Conservation (phyloP, 257 asterid species). For the Plantago major region DNA sequence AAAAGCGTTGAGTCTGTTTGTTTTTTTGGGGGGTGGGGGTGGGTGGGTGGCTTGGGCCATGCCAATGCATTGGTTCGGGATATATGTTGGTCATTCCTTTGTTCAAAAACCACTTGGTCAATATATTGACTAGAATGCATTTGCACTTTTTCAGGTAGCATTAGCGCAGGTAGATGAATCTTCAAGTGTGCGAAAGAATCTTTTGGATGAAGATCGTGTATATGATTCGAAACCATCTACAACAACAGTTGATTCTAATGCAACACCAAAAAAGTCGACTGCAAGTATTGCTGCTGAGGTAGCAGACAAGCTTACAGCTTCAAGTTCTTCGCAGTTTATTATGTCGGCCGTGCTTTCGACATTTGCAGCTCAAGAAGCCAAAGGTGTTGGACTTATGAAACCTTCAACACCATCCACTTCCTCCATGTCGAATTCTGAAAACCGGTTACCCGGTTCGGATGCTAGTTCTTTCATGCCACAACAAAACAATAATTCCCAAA, state of each 20-base stretch:
- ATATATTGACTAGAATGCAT: not conserved
- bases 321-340: conserved; percentile 82
- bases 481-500: conserved; percentile 36
- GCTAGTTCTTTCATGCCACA: conserved; percentile 33
- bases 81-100: too few species aligned
- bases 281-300: conserved; percentile 86
- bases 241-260: conserved; percentile 23
- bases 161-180: conserved; percentile 73
- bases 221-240: conserved; percentile 35
- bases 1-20: too few species aligned
- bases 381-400: conserved; percentile 56
- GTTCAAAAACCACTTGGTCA: not conserved
- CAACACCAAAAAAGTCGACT: conserved; percentile 54
- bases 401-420: conserved; percentile 41
- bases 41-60: too few species aligned
- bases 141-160: conserved; percentile 52
- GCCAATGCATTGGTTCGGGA: not conserved
- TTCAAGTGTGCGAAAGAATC: conserved; percentile 38
- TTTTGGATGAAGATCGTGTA: conserved; percentile 47
- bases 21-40: too few species aligned
- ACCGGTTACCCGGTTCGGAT: conserved; percentile 29
- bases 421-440: conserved; percentile 33
- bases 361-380: conserved; percentile 87
- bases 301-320: conserved; percentile 82
- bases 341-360: conserved; percentile 84